A percentile compares a stretch with the other conserved stretches of the same genome.
These are phyloP conservation scores for Lagenidium giganteum DNA, from an alignment of 352 stramenopile genomes.

Conservation along the genomic window DNA sequence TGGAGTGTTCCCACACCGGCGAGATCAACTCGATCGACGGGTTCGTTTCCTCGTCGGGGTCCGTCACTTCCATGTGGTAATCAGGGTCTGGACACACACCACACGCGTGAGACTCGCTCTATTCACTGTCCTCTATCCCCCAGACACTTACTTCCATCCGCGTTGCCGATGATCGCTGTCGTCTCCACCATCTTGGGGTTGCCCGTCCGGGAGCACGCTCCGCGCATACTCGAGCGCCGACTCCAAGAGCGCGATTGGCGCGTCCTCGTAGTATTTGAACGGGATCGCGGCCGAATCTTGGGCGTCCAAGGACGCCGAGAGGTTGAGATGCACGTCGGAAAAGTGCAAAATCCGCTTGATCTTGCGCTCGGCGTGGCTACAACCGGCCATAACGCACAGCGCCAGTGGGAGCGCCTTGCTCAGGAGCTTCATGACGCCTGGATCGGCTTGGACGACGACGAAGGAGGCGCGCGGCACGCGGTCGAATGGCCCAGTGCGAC, in stretches of 20 bases:
- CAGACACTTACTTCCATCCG: slow-evolving; percentile 47
- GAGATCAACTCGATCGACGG: slow-evolving; percentile 55
- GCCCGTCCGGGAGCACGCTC: slow-evolving; percentile 34
- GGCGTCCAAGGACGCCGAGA: slow-evolving; percentile 37
- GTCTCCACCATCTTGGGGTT: slow-evolving; percentile 26
- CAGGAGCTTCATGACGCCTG: neutral
- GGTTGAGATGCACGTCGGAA: slow-evolving; percentile 82
- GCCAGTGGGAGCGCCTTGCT: neutral
- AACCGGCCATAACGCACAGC: neutral
- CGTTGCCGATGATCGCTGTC: slow-evolving; percentile 80
- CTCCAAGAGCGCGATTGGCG: slow-evolving; percentile 51
- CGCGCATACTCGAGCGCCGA: slow-evolving; percentile 64
- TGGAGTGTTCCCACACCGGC: slow-evolving; percentile 36
- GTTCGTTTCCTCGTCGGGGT: slow-evolving; percentile 42
- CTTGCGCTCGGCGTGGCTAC: slow-evolving; percentile 1
- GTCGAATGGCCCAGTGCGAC: no score
- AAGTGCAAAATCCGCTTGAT: slow-evolving; percentile 70
- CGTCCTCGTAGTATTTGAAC: slow-evolving; percentile 47
- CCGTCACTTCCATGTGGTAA: slow-evolving; percentile 76
- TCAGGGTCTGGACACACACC: slow-evolving; percentile 31
- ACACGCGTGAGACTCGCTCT: neutral
- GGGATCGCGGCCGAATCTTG: slow-evolving; percentile 28
- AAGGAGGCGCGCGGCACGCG: no score
- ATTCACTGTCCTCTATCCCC: neutral
- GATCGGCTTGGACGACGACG: neutral